Evolutionary conservation across 2,329 filamentous ascomycete species (phyloP), one percentile per base, ranked within the genome.

Genomic region (Colletotrichum costaricense): DNA sequence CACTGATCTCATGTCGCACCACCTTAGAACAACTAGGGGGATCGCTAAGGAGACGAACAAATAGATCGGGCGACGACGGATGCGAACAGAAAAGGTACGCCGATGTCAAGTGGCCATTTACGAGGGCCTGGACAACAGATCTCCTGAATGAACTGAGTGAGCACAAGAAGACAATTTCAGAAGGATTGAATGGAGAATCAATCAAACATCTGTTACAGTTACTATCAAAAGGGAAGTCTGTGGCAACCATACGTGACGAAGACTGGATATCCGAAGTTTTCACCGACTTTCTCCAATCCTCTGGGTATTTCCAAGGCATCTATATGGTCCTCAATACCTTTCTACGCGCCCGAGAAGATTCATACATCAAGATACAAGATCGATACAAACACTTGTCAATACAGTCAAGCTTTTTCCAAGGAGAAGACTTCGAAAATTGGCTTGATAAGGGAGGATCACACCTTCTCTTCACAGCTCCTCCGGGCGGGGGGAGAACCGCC

Each of bases 81-180:
- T 52, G 26, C 30, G 14, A 35, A 5, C 3, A 52, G 12, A 14
- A 35, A 28, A 30, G 35, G 8, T 2, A 2, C 5, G n/a, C 38
- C 38, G 35, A 6, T 5, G 24, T 30, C 0, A 62, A 38, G 46
- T 67, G 68, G 68, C 68, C 68, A 2, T 71, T 71, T 14, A 71
- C 68, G 0, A 56, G 14, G 4, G 63, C 69, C 1, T 70, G 63
- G 62, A 70, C 55, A 14, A 4, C 24, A 33, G 68, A 67, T n/a
- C n/a, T 67, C 14, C 5, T 63, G 2, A 6, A 28, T n/a, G 69
- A 67, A 22, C 46, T 71, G 5, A 26, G 26, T 2, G 19, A 49
- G 9, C 35, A 57, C 22, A 49, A 30, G 16, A 16, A 57, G 2
- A 12, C 22, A 6, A 26, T 71, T 11, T 9, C 2, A 14, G 38